A percentile compares a stretch with the other conserved stretches of the same genome.
Conservation (phyloP, 2,329 filamentous ascomycete genomes). For the Xylariaceae sp. region DNA sequence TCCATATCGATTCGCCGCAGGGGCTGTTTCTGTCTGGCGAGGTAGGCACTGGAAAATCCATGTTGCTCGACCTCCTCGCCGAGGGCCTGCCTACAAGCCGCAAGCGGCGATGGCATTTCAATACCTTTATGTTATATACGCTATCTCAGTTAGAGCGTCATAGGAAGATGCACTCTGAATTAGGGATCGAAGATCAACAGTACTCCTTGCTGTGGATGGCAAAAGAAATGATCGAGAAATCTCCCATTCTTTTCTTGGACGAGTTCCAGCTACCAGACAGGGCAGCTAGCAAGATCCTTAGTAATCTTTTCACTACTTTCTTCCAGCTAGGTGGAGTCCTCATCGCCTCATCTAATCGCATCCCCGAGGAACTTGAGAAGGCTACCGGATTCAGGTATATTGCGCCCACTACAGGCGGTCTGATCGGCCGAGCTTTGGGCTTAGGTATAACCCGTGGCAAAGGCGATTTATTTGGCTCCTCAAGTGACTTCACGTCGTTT, state of each 20-base stretch:
- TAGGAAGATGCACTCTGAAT: slow-evolving; percentile 49
- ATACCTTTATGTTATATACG: slow-evolving; percentile 83
- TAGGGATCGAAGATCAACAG: slow-evolving; percentile 50
- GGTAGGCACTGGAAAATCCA: slow-evolving; percentile 83
- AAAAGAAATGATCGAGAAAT: slow-evolving; percentile 75
- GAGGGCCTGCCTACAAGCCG: slow-evolving; percentile 75
- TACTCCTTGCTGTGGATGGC: slow-evolving; percentile 78
- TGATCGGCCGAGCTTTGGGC: slow-evolving; percentile 58
- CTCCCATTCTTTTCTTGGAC: slow-evolving; percentile 79
- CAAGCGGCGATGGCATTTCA: slow-evolving; percentile 83
- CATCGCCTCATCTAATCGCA: slow-evolving; percentile 80
- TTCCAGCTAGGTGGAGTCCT: slow-evolving; percentile 84
- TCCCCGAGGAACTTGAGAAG: slow-evolving; percentile 82
- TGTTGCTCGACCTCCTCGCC: slow-evolving; percentile 84
- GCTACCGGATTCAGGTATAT: slow-evolving; percentile 74
- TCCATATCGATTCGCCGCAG: slow-evolving; percentile 73
- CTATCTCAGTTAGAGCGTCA: slow-evolving; percentile 74
- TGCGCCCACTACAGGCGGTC: slow-evolving; percentile 56
- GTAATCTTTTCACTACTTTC: slow-evolving; percentile 78
- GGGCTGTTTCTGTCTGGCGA: slow-evolving; percentile 81
- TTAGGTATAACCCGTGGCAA: slow-evolving; percentile 45
- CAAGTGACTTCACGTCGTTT: slow-evolving; percentile 78
- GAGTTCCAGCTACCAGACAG: slow-evolving; percentile 85
- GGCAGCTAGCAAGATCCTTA: slow-evolving; percentile 79
- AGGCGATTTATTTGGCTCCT: slow-evolving; percentile 62